Base-by-base conservation (phyloP, 192 early-diverging fungal species). In the Backusella tarrabulga region DNA sequence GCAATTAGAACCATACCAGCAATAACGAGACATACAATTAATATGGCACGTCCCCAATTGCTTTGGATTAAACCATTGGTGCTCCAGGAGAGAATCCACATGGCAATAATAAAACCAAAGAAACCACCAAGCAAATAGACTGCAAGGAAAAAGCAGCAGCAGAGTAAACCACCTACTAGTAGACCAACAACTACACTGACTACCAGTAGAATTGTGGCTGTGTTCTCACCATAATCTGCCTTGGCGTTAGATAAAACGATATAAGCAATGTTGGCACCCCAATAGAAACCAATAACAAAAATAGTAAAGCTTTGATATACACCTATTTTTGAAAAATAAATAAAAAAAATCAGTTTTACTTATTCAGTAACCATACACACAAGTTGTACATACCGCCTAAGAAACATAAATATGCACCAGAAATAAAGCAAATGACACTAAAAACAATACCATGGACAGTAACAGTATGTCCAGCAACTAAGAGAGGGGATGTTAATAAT, bases 281-380 rank as follows among this genome's bases (percentile, higher is more conserved):
- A 80, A 73, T 92, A 94, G 83, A 94, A 94, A 1, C 95, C 95
- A 12, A 88, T 83, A 70, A 96, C 76, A 77, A 94, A 94, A 35
- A 95, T 80, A 19, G 93, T 88, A 15, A 92, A 68, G n/a, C 73
- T 42, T 73, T 80, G 79, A 17, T 80, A 75, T 32, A 80, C 75
- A 44, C 79, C 76, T 77, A 17, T 34, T 50, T 50, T 72, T 52
- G 8, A 12, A 11, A 29, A 63, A 63, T 14, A 29, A 29, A 26
- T n/a, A n/a, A 60, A 26, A 4, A 7, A 29, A 14, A 29, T 63
- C 26, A 63, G 56, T 29, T 63, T 29, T 29, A n/a, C 26, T 12
- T 11, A 26, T 11, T 15, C 9, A 26, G 4, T 29, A 63, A 23
- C 23, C 4, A 14, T 14, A 2, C 21, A 63, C 23, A 63, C 29